Conservation (phyloP, 176 grass and related monocot species). For the Calamus simplicifolius region DNA sequence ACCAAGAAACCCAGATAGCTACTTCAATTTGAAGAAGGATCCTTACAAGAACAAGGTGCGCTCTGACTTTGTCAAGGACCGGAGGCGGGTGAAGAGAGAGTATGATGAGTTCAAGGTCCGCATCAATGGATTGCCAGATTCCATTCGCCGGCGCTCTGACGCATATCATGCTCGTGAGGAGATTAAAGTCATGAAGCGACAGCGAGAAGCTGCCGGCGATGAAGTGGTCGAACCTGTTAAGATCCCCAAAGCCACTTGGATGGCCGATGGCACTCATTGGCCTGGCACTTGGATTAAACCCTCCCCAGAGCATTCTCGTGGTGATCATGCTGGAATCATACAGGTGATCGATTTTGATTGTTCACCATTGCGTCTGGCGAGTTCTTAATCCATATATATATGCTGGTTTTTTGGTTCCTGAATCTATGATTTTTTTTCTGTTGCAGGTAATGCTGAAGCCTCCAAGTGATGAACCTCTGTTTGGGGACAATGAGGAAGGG, state of each 20-base stretch:
- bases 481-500: conserved; percentile 38
- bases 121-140: conserved; percentile 41
- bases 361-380: background rate
- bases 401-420: too few relatives aligned
- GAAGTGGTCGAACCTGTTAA: conserved; percentile 19
- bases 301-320: conserved; percentile 58
- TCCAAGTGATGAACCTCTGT: conserved; percentile 29
- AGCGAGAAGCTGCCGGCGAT: conserved; percentile 26
- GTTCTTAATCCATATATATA: too few relatives aligned
- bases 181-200: conserved; percentile 28
- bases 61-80: conserved; percentile 83
- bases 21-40: conserved; percentile 80
- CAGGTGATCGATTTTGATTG: conserved; percentile 23
- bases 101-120: conserved; percentile 85
- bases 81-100: conserved; percentile 65
- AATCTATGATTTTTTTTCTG: too few relatives aligned
- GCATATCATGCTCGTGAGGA: conserved; percentile 46
- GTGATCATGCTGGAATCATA: conserved; percentile 88
- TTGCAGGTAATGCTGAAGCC: conserved; percentile 58
- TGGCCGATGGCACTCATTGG: conserved; percentile 69
- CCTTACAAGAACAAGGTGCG: conserved; percentile 69
- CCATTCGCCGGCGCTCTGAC: conserved; percentile 62
- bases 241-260: conserved; percentile 49
- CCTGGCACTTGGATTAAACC: conserved; percentile 68
- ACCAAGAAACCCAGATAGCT: conserved; percentile 60